phyloP scores from a whole-genome alignment of 2,329 filamentous ascomycete species.

The Cercospora zeina region DNA sequence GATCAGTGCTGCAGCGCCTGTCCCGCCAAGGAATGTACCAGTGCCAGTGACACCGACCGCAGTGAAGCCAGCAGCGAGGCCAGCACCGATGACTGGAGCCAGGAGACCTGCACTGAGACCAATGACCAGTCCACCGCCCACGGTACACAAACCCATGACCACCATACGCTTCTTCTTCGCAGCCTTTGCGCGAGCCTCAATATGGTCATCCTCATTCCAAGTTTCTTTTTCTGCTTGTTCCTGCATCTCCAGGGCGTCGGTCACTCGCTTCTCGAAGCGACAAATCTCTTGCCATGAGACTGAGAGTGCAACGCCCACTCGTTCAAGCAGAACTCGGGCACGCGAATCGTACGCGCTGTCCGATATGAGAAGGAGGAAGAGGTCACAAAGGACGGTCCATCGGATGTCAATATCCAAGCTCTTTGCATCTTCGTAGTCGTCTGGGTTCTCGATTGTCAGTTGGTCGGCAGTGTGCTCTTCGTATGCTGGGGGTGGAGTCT shows the following conservation, averaged over 20 bases:
- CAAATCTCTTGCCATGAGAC: conserved; percentile 92
- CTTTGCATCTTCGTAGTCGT: conserved; percentile 74
- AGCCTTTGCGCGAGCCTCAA: conserved; percentile 78
- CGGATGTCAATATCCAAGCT: conserved; percentile 94
- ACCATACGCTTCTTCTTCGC: conserved; percentile 81
- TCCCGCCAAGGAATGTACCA: conserved; percentile 82
- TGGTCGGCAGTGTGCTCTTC: conserved; percentile 67
- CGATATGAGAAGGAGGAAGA: conserved; percentile 95
- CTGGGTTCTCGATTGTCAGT: conserved; percentile 77
- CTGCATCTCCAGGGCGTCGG: conserved; percentile 96
- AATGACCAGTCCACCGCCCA: conserved; percentile 92
- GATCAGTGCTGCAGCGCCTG: conserved; percentile 90
- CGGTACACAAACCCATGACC: conserved; percentile 95
- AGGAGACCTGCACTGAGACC: conserved; percentile 88
- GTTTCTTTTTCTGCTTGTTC: conserved; percentile 91
- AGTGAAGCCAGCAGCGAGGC: conserved; percentile 89
- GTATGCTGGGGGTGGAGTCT: conserved; percentile 53
- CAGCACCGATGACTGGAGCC: conserved; percentile 90
- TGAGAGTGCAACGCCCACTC: conserved; percentile 75
- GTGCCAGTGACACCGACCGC: conserved; percentile 92
- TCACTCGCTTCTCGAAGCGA: conserved; percentile 94
- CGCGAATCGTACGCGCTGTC: conserved; percentile 90
- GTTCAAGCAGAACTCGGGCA: conserved; percentile 79
- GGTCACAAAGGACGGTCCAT: conserved; percentile 94
- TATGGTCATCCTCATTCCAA: conserved; percentile 95